phyloP scores from a whole-genome alignment of 2,329 filamentous ascomycete genomes.

The Diaporthe citri region DNA sequence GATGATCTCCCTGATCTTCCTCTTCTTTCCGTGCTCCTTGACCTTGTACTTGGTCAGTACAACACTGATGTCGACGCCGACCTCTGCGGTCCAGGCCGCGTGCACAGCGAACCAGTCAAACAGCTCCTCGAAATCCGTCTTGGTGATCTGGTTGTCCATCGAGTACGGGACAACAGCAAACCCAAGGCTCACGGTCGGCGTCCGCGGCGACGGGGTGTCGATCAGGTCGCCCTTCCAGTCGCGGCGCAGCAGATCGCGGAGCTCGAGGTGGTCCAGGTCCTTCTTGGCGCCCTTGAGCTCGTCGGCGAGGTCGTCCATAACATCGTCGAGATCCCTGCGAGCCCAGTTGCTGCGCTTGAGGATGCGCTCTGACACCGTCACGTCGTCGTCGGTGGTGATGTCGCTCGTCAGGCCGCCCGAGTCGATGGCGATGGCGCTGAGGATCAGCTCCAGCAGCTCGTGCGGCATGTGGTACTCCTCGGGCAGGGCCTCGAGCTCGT shows the following conservation, averaged over 20 bases:
- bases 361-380: conserved; percentile 53
- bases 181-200: conserved; percentile 59
- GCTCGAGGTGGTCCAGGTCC: conserved; percentile 54
- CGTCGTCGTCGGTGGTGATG: conserved; percentile 52
- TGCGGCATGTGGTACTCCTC: conserved; percentile 62
- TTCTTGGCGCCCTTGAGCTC: conserved; percentile 56
- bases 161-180: conserved; percentile 60
- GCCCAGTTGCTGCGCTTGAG: conserved; percentile 57
- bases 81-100: conserved; percentile 60
- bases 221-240: conserved; percentile 63
- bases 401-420: conserved; percentile 54
- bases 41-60: conserved; percentile 61
- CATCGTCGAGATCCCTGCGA: conserved; percentile 52
- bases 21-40: conserved; percentile 53
- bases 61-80: conserved; percentile 58
- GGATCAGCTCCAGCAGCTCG: conserved; percentile 60
- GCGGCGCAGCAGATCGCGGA: conserved; percentile 58
- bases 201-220: conserved; percentile 57
- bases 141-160: conserved; percentile 58
- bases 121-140: conserved; percentile 59
- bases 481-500: conserved; percentile 57
- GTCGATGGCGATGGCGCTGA: conserved; percentile 61
- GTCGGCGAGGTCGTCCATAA: conserved; percentile 57
- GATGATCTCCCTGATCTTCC: conserved; percentile 60
- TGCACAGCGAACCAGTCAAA: conserved; percentile 63